Evolutionary conservation across 768 basidiomycete species (phyloP).

Genomic region (Rhizopogon vinicolor): DNA sequence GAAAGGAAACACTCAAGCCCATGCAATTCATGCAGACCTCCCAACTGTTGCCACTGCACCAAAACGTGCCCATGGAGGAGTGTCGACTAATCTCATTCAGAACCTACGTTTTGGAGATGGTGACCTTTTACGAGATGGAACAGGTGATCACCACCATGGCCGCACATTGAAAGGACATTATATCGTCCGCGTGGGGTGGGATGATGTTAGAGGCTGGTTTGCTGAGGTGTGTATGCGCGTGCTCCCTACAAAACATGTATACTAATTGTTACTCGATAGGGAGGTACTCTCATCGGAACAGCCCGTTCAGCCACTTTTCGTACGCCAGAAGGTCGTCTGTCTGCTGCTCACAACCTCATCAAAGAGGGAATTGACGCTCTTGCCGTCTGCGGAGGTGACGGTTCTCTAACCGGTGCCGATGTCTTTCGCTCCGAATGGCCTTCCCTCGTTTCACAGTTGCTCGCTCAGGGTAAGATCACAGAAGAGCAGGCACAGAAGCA

Average conservation of each 20-base stretch:
- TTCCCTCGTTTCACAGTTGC: conserved; percentile 65
- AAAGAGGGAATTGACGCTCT: conserved; percentile 97
- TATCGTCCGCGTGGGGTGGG: conserved; percentile 96
- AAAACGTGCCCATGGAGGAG: conserved; percentile 12
- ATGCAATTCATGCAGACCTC: conserved; percentile 20
- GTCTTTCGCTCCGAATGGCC: conserved; percentile 95
- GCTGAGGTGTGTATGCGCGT: conserved; percentile 56
- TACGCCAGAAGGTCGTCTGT: conserved; percentile 81
- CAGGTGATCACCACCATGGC: conserved; percentile 62
- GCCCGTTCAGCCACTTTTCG: conserved; percentile 84
- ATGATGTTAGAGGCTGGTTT: conserved; percentile 96
- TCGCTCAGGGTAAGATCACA: conserved; percentile 70
- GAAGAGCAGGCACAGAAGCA: conserved; percentile 66
- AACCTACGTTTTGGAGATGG: conserved; percentile 86
- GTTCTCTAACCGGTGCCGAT: conserved; percentile 94
- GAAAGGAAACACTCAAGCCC: conserved; percentile 66
- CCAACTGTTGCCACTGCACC: conserved; percentile 22
- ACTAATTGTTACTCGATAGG: conserved; percentile 39
- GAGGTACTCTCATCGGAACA: conserved; percentile 95
- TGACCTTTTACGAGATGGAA: conserved; percentile 71
- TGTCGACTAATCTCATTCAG: conserved; percentile 44
- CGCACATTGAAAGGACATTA: conserved; percentile 84
- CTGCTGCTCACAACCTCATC: conserved; percentile 87
- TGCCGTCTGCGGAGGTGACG: conserved; percentile 96
- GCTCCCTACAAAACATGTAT: background rate